phyloP scores from a whole-genome alignment of 108 stramenopile species.

The Poteriospumella lacustris region DNA sequence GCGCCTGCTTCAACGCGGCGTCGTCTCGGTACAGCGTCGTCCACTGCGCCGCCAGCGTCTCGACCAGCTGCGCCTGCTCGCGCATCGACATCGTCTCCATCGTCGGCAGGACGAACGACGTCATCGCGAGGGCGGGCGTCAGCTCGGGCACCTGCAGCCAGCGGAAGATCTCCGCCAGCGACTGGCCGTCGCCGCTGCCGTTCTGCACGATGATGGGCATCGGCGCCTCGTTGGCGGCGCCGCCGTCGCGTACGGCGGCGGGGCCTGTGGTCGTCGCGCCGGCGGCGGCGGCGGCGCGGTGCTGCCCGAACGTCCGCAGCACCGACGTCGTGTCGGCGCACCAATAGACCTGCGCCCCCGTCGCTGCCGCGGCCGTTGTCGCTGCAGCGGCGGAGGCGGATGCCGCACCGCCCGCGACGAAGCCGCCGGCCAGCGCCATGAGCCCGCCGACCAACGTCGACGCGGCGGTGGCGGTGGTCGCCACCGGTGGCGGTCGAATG shows the following conservation, averaged over 20 bases:
- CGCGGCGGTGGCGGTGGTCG: too few species aligned
- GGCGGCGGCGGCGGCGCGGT: background rate
- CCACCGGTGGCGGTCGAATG: too few species aligned
- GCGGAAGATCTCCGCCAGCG: background rate
- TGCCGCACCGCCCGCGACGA: too few species aligned
- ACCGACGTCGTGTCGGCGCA: background rate
- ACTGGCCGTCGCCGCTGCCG: too few species aligned
- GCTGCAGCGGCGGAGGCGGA: too few species aligned
- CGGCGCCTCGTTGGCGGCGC: background rate
- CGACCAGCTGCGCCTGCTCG: background rate
- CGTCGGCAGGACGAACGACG: slow-evolving; percentile 9
- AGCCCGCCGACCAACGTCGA: too few species aligned
- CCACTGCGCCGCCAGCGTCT: background rate
- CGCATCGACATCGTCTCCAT: background rate
- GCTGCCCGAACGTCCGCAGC: background rate
- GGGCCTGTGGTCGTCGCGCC: too few species aligned
- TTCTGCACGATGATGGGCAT: background rate
- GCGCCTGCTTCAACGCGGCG: background rate
- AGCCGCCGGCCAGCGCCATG: too few species aligned
- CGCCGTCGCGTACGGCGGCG: too few species aligned
- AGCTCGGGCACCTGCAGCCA: background rate
- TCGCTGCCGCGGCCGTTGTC: too few species aligned
- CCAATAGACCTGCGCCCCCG: background rate
- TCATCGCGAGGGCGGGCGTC: background rate
- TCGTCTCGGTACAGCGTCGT: background rate